phyloP scores from a whole-genome alignment of 352 stramenopile species.

The Thalassiosira pacifica region DNA sequence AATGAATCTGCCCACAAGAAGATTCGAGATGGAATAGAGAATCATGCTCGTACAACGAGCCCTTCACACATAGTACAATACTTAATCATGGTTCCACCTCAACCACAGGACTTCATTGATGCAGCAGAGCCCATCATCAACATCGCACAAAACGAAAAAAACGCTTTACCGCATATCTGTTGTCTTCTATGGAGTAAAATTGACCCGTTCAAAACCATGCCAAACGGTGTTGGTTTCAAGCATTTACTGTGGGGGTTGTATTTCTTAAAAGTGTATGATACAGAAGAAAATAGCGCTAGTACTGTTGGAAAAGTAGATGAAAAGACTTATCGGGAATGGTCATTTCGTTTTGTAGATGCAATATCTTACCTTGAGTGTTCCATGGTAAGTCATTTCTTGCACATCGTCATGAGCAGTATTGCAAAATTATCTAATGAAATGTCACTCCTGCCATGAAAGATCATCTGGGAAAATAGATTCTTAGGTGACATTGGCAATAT shows the following conservation, averaged over 20 bases:
- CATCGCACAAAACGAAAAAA: slow-evolving; percentile 20
- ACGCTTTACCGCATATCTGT: slow-evolving; percentile 20
- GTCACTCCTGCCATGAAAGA: too few relatives aligned
- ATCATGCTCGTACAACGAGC: too few relatives aligned
- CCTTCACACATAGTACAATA: too few relatives aligned
- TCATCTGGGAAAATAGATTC: slow-evolving; percentile 34
- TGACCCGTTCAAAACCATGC: slow-evolving; percentile 32
- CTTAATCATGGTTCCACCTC: too few relatives aligned
- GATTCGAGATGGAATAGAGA: too few relatives aligned
- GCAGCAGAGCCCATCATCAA: too few relatives aligned
- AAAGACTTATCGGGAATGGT: slow-evolving; percentile 60
- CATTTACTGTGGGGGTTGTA: slow-evolving; percentile 37
- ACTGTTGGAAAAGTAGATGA: slow-evolving; percentile 32
- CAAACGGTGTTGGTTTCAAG: slow-evolving; percentile 5
- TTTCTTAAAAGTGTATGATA: slow-evolving; percentile 41
- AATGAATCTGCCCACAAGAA: too few relatives aligned
- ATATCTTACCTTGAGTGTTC: slow-evolving; percentile 42
- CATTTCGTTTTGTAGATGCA: slow-evolving; percentile 38
- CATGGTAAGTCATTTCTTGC: slow-evolving; percentile 52
- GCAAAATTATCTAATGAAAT: too few relatives aligned
- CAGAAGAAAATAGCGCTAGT: slow-evolving; percentile 19
- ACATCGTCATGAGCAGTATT: too few relatives aligned
- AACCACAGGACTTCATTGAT: background rate
- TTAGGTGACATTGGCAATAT: slow-evolving; percentile 37
- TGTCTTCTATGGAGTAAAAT: slow-evolving; percentile 34